phyloP scores from a whole-genome alignment of 768 basidiomycete species.

The Pilatotrama ljubarskyi region DNA sequence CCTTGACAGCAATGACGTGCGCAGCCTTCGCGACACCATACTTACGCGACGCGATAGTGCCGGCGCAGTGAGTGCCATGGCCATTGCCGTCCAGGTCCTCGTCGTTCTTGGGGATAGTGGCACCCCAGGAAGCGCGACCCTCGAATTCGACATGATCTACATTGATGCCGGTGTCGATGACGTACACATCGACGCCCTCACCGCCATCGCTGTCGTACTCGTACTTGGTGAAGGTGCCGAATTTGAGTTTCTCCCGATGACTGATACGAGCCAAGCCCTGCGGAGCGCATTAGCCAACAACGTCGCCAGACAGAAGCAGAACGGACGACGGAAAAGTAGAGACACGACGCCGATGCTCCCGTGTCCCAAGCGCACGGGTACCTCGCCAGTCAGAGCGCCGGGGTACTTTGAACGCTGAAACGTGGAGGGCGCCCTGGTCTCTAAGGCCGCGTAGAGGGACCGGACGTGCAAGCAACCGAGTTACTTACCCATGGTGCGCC shows the following conservation, averaged over 20 bases:
- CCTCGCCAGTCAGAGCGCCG: conserved; percentile 13
- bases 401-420: too few relatives aligned
- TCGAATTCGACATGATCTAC: conserved; percentile 81
- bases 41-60: conserved; percentile 90
- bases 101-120: conserved; percentile 84
- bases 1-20: conserved; percentile 87
- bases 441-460: background rate
- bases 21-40: conserved; percentile 98
- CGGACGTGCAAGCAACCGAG: background rate
- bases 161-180: conserved; percentile 91
- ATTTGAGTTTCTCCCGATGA: conserved; percentile 73
- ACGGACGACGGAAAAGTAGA: background rate
- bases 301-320: background rate
- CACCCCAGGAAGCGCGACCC: conserved; percentile 90
- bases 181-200: conserved; percentile 90
- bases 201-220: conserved; percentile 71
- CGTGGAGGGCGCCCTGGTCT: background rate
- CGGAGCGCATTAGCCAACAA: background rate
- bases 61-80: conserved; percentile 93
- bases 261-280: conserved; percentile 96
- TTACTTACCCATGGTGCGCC: conserved; percentile 85
- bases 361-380: conserved; percentile 15
- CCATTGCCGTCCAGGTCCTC: conserved; percentile 91
- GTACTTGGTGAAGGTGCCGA: conserved; percentile 86
- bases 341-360: background rate